Percentiles rank a stretch among this genome's conserved stretches.
Conservation (phyloP, 768 basidiomycete genomes). For the Baorangia bicolor region DNA sequence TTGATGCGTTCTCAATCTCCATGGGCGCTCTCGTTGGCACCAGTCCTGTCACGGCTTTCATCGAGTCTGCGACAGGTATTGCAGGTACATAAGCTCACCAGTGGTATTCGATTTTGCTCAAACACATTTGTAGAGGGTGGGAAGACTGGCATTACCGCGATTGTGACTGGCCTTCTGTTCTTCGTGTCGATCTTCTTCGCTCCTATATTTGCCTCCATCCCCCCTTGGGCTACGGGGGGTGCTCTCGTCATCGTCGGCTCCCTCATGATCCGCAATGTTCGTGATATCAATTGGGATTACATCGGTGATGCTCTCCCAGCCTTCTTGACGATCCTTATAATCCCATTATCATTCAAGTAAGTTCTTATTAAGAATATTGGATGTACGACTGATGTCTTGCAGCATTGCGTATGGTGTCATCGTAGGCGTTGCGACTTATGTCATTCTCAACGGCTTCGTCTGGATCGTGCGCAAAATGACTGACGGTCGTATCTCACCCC, state of each 20-base stretch:
- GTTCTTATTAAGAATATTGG: slow-evolving; percentile 16
- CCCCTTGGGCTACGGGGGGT: slow-evolving; percentile 84
- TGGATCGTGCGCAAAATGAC: slow-evolving; percentile 53
- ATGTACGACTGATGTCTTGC: slow-evolving; percentile 6
- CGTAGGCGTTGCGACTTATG: slow-evolving; percentile 68
- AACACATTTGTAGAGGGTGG: slow-evolving; percentile 63
- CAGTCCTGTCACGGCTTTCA: slow-evolving; percentile 79
- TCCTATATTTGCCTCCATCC: slow-evolving; percentile 86
- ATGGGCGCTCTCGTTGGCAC: slow-evolving; percentile 81
- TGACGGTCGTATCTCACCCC: slow-evolving; percentile 60
- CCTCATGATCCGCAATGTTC: slow-evolving; percentile 83
- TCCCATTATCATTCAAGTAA: slow-evolving; percentile 77
- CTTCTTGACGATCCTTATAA: slow-evolving; percentile 78
- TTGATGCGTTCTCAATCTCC: slow-evolving; percentile 78
- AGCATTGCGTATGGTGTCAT: slow-evolving; percentile 92
- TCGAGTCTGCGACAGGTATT: slow-evolving; percentile 83
- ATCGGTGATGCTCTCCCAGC: slow-evolving; percentile 86
- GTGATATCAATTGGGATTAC: slow-evolving; percentile 89
- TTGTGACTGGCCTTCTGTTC: slow-evolving; percentile 71
- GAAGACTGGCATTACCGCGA: slow-evolving; percentile 80
- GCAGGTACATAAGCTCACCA: slow-evolving; percentile 42
- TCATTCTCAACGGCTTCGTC: slow-evolving; percentile 71
- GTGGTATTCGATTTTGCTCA: neutral
- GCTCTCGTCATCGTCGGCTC: slow-evolving; percentile 85
- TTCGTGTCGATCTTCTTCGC: slow-evolving; percentile 86